Evolutionary conservation across 1,284 basidiomycete species (phyloP), one percentile per base, ranked within the genome.

Genomic region (Dichomitus squalens): DNA sequence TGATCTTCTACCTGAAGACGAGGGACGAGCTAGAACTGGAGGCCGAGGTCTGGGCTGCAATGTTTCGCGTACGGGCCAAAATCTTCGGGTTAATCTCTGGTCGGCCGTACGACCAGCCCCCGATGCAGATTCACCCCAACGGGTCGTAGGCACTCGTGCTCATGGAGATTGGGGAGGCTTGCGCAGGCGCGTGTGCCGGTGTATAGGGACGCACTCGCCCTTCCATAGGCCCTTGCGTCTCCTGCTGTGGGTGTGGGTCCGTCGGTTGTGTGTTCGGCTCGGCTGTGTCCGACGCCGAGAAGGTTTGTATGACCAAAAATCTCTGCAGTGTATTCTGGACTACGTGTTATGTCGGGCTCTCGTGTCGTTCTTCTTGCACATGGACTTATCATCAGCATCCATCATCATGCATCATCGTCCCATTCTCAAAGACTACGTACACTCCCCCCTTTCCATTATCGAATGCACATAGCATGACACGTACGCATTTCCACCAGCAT

Each of bases 321-420:
- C 57, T 65, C 60, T 59, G 57, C 62, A 60, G 56, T 66, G 56
- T 63, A 62, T 58, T 61, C 58, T 59, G 64, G 56, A 64, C 58
- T 64, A 20, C 31, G 12, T 33, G 27, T 64, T 49, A 61, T 60
- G 56, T 64, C 57, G 55, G 60, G 66, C 66, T 66, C 35, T 60
- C 55, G 16, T 33, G 54, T 58, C 52, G 58, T 64, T 39, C 55
- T 66, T 63, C 59, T 63, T 65, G 61, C 64, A 64, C 68, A 70
- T 61, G 62, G 66, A 68, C 68, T 67, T 53, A 34, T 60, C 58
- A 52, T 64, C 54, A 57, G 63, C 64, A 60, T 63, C 67, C 63
- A 60, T 38, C 68, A 68, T 67, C 61, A 55, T 55, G 59, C 58
- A 63, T 57, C 59, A 53, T 58, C 48, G 34, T 40, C 53, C 53